Evolutionary conservation across 306 rosid genomes (phyloP), one percentile per base, ranked within the genome.

Genomic region (Vigna trinervia): DNA sequence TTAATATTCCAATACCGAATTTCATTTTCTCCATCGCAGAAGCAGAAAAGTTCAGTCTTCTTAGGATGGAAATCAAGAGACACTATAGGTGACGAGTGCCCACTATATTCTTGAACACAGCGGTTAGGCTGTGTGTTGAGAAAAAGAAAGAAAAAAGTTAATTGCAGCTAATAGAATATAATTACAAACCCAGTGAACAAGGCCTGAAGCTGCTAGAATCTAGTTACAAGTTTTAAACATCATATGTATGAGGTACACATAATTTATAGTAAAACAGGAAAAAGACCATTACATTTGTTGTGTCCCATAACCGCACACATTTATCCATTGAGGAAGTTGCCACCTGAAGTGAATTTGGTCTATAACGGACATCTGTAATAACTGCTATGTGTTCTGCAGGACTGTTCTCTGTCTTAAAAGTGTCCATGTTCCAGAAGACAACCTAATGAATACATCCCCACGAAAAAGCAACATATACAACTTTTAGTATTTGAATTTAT

Each of bases 51-150:
- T 54, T 87, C 90, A 76, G 88, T 79, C 76, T 82, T 87, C 81
- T 87, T 84, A 14, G 90, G 90, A 78, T 87, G 90, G 62, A 87
- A 87, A 84, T 87, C 88, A 30, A 87, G 90, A 70, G 90, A 87
- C 86, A 76, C 48, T 63, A 87, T 73, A 54, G 86, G 71, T 54
- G 88, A 76, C 63, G 59, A 79, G 80, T 79, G 86, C 13, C 83
- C 80, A 53, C 71, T 84, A 76, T 84, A 87, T 82, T 82, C 77
- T 73, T 73, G 76, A 61, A 87, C 50, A 79, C 86, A 82, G 43
- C 74, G 77, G 79, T 51, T 73, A 15, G 88, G 90, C 90, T 87
- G 90, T 84, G 90, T 80, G 77, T 67, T 45, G 66, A 59, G 14
- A 67, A 17, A 64, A 32, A 56, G 10, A 47, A 34, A 71, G 56